These are phyloP conservation scores for Eimeria necatrix DNA, from an alignment of 169 alveolate species.

Conservation along the genomic window DNA sequence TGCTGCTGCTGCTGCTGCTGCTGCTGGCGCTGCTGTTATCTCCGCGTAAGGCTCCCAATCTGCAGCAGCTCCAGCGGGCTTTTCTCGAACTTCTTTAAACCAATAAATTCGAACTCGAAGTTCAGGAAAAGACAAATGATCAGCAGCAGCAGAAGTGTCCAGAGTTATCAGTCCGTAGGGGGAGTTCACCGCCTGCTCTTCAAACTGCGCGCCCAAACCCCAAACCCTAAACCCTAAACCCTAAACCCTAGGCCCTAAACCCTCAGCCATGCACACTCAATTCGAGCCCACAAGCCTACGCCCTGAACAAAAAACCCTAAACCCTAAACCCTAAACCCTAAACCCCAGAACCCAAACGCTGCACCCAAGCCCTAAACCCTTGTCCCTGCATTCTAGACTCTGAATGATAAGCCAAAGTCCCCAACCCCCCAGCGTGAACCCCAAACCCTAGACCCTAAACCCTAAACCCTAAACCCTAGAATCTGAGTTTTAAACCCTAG, in stretches of 20 bases:
- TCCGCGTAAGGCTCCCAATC: conserved; percentile 45
- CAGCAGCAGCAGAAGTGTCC: conserved; percentile 41
- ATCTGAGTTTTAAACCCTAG: too few relatives aligned
- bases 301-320: too few relatives aligned
- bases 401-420: too few relatives aligned
- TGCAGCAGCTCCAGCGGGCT: neutral
- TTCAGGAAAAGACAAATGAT: neutral
- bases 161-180: neutral
- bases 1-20: too few relatives aligned
- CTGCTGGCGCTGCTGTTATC: neutral
- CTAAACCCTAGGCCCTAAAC: too few relatives aligned
- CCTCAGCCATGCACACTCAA: neutral
- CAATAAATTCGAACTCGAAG: neutral
- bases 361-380: too few relatives aligned
- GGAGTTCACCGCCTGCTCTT: conserved; percentile 36
- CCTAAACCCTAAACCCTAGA: neutral
- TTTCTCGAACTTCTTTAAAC: neutral
- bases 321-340: too few relatives aligned
- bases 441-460: neutral
- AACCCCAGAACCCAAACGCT: too few relatives aligned
- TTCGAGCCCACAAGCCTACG: too few relatives aligned
- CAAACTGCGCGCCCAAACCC: neutral
- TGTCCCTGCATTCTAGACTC: too few relatives aligned
- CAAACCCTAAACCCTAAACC: too few relatives aligned
- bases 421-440: too few relatives aligned